Percentiles rank a stretch among this genome's conserved stretches.
phyloP scores from a whole-genome alignment of 2,329 filamentous ascomycete genomes.

The Aureobasidium vineae region DNA sequence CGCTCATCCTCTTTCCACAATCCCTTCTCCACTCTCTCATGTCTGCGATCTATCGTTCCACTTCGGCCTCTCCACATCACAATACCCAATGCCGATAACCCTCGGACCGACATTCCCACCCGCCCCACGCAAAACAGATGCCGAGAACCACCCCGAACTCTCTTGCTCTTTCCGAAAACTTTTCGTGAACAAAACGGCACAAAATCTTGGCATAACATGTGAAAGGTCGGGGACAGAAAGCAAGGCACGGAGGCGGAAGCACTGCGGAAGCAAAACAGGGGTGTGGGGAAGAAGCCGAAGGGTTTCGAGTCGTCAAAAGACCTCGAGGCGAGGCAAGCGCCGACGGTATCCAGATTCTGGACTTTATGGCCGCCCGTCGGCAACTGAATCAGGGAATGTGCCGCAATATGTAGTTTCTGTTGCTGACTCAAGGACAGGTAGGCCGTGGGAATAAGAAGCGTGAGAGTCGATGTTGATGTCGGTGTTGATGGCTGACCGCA shows the following conservation, averaged over 20 bases:
- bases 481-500: too few relatives aligned
- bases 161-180: background rate
- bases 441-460: too few relatives aligned
- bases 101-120: background rate
- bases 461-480: too few relatives aligned
- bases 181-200: background rate
- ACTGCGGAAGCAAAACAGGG: background rate
- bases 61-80: background rate
- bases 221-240: background rate
- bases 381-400: background rate
- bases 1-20: too few relatives aligned
- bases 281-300: background rate
- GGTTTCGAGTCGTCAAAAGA: background rate
- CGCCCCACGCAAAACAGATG: background rate
- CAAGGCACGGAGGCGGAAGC: background rate
- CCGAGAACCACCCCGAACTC: background rate
- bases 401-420: background rate
- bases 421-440: too few relatives aligned
- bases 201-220: constrained; percentile 2
- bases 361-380: background rate
- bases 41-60: background rate
- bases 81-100: background rate
- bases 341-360: background rate
- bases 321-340: background rate
- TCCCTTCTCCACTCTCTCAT: background rate